A percentile compares a stretch with the other conserved stretches of the same genome.
These are phyloP conservation scores for Nymphaea colorata DNA, from an alignment of 164 flowering plant genomes.

Conservation along the genomic window DNA sequence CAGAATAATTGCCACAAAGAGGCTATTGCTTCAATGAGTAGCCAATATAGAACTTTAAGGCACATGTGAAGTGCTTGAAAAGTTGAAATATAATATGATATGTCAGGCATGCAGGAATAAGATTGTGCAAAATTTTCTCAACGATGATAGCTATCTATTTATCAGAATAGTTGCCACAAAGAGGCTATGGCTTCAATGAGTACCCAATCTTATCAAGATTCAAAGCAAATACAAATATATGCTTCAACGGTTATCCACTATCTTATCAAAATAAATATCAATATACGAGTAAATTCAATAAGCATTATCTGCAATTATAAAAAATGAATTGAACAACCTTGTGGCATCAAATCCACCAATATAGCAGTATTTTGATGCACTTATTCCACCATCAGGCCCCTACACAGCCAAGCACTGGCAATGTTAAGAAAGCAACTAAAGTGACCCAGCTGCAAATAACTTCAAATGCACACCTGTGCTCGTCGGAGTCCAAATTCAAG, in stretches of 20 bases:
- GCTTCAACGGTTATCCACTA: background rate
- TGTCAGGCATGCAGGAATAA: no score
- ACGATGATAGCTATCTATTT: no score
- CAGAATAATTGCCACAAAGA: no score
- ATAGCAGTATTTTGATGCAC: constrained; percentile 88
- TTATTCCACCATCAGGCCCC: constrained; percentile 99
- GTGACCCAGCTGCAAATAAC: background rate
- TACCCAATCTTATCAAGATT: background rate
- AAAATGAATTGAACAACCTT: constrained; percentile 36
- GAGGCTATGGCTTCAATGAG: background rate
- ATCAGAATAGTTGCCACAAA: no score
- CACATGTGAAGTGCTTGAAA: no score
- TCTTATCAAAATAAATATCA: no score
- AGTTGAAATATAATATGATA: no score
- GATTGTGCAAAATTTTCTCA: no score
- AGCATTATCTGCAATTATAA: background rate
- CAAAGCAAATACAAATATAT: background rate
- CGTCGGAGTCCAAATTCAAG: constrained; percentile 97
- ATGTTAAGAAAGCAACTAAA: constrained; percentile 1
- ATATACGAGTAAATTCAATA: no score
- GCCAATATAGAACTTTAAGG: no score
- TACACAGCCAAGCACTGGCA: constrained; percentile 11
- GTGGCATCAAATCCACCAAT: constrained; percentile 98
- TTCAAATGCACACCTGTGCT: constrained; percentile 59
- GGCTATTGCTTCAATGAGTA: no score